These are phyloP conservation scores for Lipomyces yamanashiensis DNA, from an alignment of 805 yeast genomes.

Conservation along the genomic window DNA sequence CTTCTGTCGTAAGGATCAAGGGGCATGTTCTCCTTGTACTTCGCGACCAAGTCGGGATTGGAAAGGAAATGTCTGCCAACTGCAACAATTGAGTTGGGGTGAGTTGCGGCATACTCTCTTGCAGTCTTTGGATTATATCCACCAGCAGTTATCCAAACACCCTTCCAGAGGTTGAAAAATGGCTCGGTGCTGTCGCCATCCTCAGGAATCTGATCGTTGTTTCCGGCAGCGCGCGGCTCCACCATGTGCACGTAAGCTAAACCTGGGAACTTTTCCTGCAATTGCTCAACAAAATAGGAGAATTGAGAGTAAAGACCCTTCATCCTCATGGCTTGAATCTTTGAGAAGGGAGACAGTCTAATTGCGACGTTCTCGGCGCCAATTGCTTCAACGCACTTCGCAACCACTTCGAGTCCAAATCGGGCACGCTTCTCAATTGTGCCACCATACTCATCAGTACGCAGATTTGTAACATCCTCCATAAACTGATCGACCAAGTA, in stretches of 20 bases:
- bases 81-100: constrained; percentile 43
- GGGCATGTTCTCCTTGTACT: constrained; percentile 50
- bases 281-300: constrained; percentile 29
- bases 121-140: constrained; percentile 33
- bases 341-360: constrained; percentile 50
- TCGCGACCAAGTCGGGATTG: constrained; percentile 59
- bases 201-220: constrained; percentile 26
- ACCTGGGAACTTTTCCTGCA: constrained; percentile 48
- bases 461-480: constrained; percentile 51
- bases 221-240: constrained; percentile 52
- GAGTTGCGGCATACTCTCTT: constrained; percentile 23
- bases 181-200: constrained; percentile 30
- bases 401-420: constrained; percentile 57
- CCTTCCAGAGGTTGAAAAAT: constrained; percentile 30
- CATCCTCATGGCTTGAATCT: constrained; percentile 42
- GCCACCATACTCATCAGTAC: constrained; percentile 69
- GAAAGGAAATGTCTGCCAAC: constrained; percentile 58
- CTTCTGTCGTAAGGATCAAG: constrained; percentile 54
- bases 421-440: constrained; percentile 59
- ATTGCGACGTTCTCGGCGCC: constrained; percentile 52
- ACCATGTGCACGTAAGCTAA: constrained; percentile 53
- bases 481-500: constrained; percentile 56
- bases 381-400: constrained; percentile 55
- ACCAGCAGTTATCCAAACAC: constrained; percentile 37
- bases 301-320: constrained; percentile 31